phyloP scores from a whole-genome alignment of 768 basidiomycete species.

The Bullera alba region DNA sequence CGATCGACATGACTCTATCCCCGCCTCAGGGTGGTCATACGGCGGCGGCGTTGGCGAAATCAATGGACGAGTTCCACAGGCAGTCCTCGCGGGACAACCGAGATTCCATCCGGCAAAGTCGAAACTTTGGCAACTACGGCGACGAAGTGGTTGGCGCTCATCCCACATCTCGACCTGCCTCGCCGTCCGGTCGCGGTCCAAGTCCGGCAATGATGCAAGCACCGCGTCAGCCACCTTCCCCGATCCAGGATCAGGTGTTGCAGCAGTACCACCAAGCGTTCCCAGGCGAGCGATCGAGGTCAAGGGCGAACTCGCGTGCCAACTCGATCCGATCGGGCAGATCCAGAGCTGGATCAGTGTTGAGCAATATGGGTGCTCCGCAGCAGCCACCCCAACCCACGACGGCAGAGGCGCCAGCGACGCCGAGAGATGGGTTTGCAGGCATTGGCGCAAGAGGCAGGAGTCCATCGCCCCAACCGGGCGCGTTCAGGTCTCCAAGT shows the following conservation, averaged over 20 bases:
- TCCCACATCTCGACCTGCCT: conserved; percentile 66
- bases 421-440: conserved; percentile 56
- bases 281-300: conserved; percentile 57
- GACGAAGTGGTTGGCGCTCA: conserved; percentile 71
- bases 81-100: conserved; percentile 21
- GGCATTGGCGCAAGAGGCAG: conserved; percentile 64
- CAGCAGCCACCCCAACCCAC: conserved; percentile 33
- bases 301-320: conserved; percentile 32
- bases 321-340: conserved; percentile 25
- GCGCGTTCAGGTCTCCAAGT: conserved; percentile 46
- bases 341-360: conserved; percentile 24
- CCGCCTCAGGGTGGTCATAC: conserved; percentile 44
- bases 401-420: conserved; percentile 20
- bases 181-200: conserved; percentile 53
- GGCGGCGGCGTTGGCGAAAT: conserved; percentile 43
- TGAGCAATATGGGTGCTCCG: conserved; percentile 18
- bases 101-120: conserved; percentile 22
- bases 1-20: conserved; percentile 31
- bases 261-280: conserved; percentile 73
- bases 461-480: conserved; percentile 50
- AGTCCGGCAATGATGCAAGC: conserved; percentile 63
- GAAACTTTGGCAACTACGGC: conserved; percentile 69
- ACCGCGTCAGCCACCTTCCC: conserved; percentile 45
- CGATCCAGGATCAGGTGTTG: conserved; percentile 63
- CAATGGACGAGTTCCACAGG: conserved; percentile 48